Evolutionary conservation across 2,329 filamentous ascomycete species (phyloP).

Genomic region (Hypocrella siamensis): DNA sequence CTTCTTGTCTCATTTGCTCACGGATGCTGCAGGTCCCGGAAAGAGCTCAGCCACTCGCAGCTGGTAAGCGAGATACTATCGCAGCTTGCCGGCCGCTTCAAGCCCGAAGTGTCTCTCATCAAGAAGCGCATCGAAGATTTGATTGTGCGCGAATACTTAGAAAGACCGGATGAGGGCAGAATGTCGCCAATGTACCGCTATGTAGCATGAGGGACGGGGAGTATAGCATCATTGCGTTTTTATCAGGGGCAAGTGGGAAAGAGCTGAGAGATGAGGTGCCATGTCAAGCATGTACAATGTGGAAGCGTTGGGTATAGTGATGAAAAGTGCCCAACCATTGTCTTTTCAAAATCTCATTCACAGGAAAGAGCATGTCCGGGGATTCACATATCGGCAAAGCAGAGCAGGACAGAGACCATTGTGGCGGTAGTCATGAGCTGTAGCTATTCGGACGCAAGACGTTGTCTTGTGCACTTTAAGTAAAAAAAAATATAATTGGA

Average conservation of each 20-base stretch:
- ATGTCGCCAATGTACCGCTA: conserved; percentile 53
- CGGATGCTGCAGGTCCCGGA: conserved; percentile 45
- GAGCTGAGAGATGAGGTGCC: too few species aligned
- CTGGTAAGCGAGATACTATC: conserved; percentile 57
- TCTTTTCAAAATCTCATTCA: too few species aligned
- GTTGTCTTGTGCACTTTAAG: too few species aligned
- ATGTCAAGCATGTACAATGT: too few species aligned
- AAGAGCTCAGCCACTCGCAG: conserved; percentile 51
- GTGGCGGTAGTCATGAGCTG: too few species aligned
- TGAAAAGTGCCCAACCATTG: too few species aligned
- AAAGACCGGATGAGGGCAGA: conserved; percentile 51
- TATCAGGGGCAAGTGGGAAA: not conserved
- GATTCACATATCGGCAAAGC: too few species aligned
- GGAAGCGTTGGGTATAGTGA: too few species aligned
- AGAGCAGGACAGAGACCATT: too few species aligned
- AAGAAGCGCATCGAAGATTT: conserved; percentile 70
- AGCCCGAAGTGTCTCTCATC: conserved; percentile 60
- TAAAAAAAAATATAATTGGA: too few species aligned
- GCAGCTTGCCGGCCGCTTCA: conserved; percentile 55
- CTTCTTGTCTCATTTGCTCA: not conserved
- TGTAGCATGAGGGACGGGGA: conserved; percentile 35
- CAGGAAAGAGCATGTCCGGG: too few species aligned
- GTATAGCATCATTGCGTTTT: not conserved
- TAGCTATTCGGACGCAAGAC: too few species aligned
- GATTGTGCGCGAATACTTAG: conserved; percentile 63